Percentiles rank a stretch among this genome's conserved stretches.
Conservation (phyloP, 108 stramenopile species). For the Epipyxis sp. region DNA sequence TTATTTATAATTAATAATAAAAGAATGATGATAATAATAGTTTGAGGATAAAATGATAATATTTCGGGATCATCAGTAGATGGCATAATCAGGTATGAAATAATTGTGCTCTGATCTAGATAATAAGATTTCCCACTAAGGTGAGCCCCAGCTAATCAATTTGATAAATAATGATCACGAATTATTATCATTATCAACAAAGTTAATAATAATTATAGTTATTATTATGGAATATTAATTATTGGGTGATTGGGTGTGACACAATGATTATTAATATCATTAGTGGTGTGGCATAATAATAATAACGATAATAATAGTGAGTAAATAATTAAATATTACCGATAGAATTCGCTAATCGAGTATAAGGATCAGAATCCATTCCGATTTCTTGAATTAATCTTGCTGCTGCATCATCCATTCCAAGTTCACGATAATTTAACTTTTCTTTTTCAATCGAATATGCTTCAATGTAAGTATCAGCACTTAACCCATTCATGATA, state of each 20-base stretch:
- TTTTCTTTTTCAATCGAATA: slow-evolving; percentile 74
- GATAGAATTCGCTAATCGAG: background rate
- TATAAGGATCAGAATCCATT: slow-evolving; percentile 34
- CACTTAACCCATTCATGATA: slow-evolving; percentile 83
- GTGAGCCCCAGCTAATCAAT: no score
- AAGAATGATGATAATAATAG: no score
- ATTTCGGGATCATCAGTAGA: no score
- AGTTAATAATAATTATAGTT: no score
- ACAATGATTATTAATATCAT: background rate
- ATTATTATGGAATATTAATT: no score
- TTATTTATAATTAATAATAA: background rate
- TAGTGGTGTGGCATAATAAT: background rate
- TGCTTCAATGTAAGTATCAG: slow-evolving; percentile 81
- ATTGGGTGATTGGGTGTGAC: no score
- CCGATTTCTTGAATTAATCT: slow-evolving; percentile 38
- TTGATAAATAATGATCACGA: no score
- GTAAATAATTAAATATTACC: background rate
- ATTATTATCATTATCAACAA: no score
- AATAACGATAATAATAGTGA: background rate
- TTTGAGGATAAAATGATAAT: no score
- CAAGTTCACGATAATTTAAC: slow-evolving; percentile 73
- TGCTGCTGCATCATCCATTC: background rate
- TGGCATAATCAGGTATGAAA: no score
- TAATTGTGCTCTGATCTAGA: no score
- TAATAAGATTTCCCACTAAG: no score